These are phyloP conservation scores for Colletotrichum sp. DNA, from an alignment of 2,329 filamentous ascomycete genomes.

Conservation along the genomic window DNA sequence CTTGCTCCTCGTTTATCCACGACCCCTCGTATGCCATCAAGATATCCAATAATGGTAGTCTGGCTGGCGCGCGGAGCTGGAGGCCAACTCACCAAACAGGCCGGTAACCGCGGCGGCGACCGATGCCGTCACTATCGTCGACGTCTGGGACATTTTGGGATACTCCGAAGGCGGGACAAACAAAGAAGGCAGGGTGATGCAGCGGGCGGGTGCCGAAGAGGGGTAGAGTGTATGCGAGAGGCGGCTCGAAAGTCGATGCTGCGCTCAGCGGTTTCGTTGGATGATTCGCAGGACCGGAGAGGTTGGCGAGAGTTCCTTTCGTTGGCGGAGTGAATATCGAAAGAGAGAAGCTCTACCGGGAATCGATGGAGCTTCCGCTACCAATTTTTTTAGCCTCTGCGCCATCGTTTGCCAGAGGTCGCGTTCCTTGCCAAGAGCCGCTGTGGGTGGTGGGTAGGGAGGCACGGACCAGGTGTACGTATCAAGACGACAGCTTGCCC, in stretches of 20 bases:
- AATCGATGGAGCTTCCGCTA: conserved; percentile 22
- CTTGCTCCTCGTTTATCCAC: background rate
- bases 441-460: background rate
- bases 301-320: background rate
- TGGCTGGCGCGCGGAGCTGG: background rate
- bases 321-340: conserved; percentile 14
- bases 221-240: background rate
- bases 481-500: background rate
- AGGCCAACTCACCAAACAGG: conserved; percentile 57
- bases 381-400: conserved; percentile 25
- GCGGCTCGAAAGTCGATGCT: background rate
- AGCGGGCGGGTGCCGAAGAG: background rate
- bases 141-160: conserved; percentile 34
- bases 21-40: background rate
- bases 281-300: background rate
- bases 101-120: conserved; percentile 66
- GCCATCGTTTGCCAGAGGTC: conserved; percentile 15
- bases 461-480: conserved; percentile 9
- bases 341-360: conserved; percentile 20
- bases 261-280: background rate
- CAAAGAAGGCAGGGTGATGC: background rate
- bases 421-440: conserved; percentile 13
- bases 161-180: conserved; percentile 20
- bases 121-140: conserved; percentile 64
- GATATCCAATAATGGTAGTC: background rate